Evolutionary conservation across 148 eudicot genomes (phyloP).

Genomic region (Amaranthus cruentus): DNA sequence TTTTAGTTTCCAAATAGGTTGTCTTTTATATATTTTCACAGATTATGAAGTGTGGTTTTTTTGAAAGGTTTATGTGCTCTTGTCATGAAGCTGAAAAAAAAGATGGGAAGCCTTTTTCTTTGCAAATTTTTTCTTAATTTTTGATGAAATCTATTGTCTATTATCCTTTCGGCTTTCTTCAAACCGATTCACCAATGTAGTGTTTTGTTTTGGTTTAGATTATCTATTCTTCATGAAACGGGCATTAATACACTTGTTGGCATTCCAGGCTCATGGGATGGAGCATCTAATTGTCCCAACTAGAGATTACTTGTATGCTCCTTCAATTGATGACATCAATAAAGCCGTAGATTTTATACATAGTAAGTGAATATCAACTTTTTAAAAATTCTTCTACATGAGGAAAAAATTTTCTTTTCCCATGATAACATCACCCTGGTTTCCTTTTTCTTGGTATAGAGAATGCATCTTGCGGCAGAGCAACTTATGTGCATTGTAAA

Average conservation of each 20-base stretch:
- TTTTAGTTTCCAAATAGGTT: neutral
- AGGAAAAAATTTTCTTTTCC: neutral
- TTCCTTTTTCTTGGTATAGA: conserved; percentile 25
- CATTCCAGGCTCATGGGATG: conserved; percentile 54
- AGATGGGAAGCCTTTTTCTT: neutral
- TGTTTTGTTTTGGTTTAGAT: neutral
- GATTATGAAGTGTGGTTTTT: neutral
- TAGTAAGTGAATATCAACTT: conserved; percentile 34
- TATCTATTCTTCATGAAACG: neutral
- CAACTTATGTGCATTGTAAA: conserved; percentile 93
- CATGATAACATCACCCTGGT: neutral
- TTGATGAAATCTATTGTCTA: no score
- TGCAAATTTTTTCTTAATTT: neutral
- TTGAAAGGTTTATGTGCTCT: neutral
- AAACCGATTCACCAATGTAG: neutral
- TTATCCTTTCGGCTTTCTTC: no score
- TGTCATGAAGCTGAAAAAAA: neutral
- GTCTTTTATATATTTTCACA: neutral
- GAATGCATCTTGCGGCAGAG: conserved; percentile 51
- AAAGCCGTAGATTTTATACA: conserved; percentile 71
- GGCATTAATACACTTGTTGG: neutral
- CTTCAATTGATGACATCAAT: conserved; percentile 56
- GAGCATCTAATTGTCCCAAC: conserved; percentile 75
- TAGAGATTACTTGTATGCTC: conserved; percentile 76
- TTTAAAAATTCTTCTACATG: conserved; percentile 4